Percentiles rank a stretch among this genome's conserved stretches.
Evolutionary conservation across 2,329 filamentous ascomycete species (phyloP).

Genomic region (Colletotrichum navitas): DNA sequence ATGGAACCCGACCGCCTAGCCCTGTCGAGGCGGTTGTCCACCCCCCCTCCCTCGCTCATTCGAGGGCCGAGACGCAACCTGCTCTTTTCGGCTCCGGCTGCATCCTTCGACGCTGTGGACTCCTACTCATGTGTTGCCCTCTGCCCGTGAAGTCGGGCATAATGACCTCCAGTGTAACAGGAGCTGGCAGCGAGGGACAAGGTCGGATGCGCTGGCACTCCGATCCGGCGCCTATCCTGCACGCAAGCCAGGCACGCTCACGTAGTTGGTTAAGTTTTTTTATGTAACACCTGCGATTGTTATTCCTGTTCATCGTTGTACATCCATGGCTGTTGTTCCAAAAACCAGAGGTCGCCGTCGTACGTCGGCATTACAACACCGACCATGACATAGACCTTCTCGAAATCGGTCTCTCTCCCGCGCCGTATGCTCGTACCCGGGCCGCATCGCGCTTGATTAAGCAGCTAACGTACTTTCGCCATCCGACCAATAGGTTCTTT

Average conservation of each 20-base stretch:
- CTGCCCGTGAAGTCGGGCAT: neutral
- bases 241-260: constrained; percentile 24
- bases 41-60: neutral
- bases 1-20: constrained; percentile 16
- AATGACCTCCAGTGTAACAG: neutral
- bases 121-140: neutral
- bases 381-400: neutral
- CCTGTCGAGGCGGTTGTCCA: constrained; percentile 12
- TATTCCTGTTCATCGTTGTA: constrained; percentile 3
- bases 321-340: constrained; percentile 6
- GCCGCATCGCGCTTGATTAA: neutral
- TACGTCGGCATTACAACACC: neutral
- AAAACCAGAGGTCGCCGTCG: neutral
- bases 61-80: constrained; percentile 7
- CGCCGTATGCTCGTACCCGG: neutral
- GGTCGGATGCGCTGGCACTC: constrained; percentile 33
- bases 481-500: neutral
- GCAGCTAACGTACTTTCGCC: neutral
- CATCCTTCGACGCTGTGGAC: neutral
- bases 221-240: constrained; percentile 31
- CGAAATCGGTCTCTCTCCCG: neutral
- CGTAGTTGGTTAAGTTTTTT: constrained; percentile 22
- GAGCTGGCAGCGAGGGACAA: neutral
- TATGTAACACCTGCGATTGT: neutral
- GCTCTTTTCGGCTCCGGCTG: neutral